Conservation (phyloP, 305 asterid species). For the Fraxinus paxiana region DNA sequence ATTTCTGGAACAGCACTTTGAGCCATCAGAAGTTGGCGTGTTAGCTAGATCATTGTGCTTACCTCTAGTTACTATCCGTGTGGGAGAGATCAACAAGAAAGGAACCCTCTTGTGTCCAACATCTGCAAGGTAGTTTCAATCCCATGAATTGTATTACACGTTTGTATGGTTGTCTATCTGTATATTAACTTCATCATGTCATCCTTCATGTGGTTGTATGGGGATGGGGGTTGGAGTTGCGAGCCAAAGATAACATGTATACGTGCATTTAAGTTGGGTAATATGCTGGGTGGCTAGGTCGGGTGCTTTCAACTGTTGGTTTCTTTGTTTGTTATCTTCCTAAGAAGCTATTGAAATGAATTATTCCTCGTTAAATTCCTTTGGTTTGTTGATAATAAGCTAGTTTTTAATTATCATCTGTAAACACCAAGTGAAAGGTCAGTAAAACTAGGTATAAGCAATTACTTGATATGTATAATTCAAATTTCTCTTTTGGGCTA, state of each 20-base stretch:
- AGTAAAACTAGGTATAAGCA: background rate
- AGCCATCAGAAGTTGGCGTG: constrained; percentile 85
- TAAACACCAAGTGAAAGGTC: background rate
- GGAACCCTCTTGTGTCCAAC: constrained; percentile 71
- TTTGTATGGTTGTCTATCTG: background rate
- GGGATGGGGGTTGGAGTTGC: background rate
- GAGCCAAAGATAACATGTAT: background rate
- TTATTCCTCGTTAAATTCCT: background rate
- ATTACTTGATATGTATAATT: background rate
- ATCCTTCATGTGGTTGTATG: background rate
- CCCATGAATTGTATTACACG: background rate
- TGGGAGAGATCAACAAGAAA: constrained; percentile 76
- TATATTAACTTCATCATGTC: background rate
- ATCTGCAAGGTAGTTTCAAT: constrained; percentile 56
- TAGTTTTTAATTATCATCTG: background rate
- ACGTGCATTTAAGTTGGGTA: background rate
- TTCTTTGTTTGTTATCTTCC: background rate
- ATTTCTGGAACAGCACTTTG: constrained; percentile 66
- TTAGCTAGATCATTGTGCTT: constrained; percentile 88
- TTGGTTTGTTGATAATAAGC: background rate
- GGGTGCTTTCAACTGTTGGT: background rate
- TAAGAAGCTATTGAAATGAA: background rate
- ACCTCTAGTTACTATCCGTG: constrained; percentile 90
- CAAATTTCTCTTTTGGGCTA: background rate
- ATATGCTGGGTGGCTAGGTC: background rate